Conservation (phyloP, 352 stramenopile genomes). For the Albugo candida region DNA sequence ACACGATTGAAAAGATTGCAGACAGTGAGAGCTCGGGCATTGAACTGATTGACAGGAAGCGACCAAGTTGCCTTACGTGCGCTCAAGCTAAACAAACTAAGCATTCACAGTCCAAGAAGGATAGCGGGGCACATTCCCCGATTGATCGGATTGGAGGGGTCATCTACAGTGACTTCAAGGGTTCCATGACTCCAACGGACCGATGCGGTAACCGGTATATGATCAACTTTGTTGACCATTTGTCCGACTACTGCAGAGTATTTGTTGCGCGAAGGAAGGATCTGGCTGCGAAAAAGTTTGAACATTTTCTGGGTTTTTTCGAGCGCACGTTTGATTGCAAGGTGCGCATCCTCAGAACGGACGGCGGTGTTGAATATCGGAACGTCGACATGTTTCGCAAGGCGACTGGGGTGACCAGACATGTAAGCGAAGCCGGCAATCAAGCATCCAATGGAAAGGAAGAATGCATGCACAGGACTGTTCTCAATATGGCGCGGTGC, state of each 20-base stretch:
- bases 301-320: background rate
- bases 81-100: background rate
- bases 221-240: constrained; percentile 2
- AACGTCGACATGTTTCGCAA: background rate
- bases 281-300: background rate
- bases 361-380: background rate
- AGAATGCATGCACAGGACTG: background rate
- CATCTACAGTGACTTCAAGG: background rate
- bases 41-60: background rate
- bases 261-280: background rate
- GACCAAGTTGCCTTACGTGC: background rate
- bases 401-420: background rate
- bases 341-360: background rate
- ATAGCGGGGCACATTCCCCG: constrained; percentile 1
- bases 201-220: constrained; percentile 1
- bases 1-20: background rate
- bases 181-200: constrained; percentile 1
- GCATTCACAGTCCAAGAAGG: background rate
- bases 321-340: too few relatives aligned
- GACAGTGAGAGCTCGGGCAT: background rate
- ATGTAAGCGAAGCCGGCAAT: too few relatives aligned
- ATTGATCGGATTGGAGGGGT: too few relatives aligned
- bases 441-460: too few relatives aligned
- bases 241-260: background rate
- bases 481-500: background rate